A percentile compares a stretch with the other conserved stretches of the same genome.
Conservation (phyloP, 495 filamentous ascomycete genomes). For the Penicillium atrosanguineum region DNA sequence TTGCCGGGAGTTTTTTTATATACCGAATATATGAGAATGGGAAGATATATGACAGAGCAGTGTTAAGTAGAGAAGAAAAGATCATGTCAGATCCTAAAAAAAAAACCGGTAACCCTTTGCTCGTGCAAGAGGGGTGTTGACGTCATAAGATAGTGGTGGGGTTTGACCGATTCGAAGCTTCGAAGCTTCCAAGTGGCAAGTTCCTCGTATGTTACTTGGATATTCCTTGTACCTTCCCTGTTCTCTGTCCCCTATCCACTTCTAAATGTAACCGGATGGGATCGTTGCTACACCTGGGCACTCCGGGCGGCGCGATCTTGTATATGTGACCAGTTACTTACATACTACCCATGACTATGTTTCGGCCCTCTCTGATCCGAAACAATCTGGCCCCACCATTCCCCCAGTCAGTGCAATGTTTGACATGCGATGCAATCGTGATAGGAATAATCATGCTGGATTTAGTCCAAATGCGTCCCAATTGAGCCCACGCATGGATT, state of each 20-base stretch:
- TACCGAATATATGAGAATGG: neutral
- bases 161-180: neutral
- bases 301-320: too few species aligned
- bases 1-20: neutral
- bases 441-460: too few species aligned
- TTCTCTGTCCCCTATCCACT: neutral
- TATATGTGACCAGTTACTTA: too few species aligned
- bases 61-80: neutral
- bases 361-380: too few species aligned
- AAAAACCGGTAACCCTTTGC: neutral
- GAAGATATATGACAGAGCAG: neutral
- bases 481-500: too few species aligned
- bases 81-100: neutral
- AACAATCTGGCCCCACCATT: too few species aligned
- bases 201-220: neutral
- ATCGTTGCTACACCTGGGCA: too few species aligned
- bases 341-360: too few species aligned
- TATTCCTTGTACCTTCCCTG: neutral
- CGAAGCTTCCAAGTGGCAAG: neutral
- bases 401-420: too few species aligned
- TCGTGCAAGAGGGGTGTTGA: neutral
- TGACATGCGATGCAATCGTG: too few species aligned
- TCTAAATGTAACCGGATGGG: too few species aligned
- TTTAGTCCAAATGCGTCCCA: too few species aligned
- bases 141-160: neutral